Conservation (phyloP, 139 green algal genomes). For the Chlorella sp. region DNA sequence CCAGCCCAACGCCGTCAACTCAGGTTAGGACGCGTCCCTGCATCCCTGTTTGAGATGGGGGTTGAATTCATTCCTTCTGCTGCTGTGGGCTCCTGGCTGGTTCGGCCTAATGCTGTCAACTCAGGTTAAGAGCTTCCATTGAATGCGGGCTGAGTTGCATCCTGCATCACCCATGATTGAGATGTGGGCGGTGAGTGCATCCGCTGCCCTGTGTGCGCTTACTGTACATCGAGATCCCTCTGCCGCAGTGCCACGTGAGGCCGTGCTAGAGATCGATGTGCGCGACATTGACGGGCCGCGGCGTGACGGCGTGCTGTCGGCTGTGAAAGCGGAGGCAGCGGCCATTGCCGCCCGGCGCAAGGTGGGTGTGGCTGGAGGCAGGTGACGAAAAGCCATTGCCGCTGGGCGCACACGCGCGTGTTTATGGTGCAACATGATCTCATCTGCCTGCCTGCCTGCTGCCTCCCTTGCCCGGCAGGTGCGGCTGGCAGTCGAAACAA, state of each 20-base stretch:
- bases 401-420: no score
- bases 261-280: conserved; percentile 62
- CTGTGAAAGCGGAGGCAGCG: conserved; percentile 56
- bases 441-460: no score
- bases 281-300: conserved; percentile 86
- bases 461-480: neutral
- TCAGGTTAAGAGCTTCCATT: no score
- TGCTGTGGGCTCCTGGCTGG: conserved; percentile 68
- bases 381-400: no score
- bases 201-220: no score
- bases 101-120: conserved; percentile 92
- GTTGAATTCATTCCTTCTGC: neutral
- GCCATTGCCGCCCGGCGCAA: conserved; percentile 73
- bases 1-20: conserved; percentile 91
- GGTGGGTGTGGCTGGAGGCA: conserved; percentile 27
- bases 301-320: conserved; percentile 74
- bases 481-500: conserved; percentile 44
- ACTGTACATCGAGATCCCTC: no score
- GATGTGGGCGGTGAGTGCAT: no score
- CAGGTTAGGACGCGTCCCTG: no score
- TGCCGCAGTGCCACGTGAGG: conserved; percentile 29
- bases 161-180: no score
- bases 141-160: no score
- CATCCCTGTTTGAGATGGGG: no score
- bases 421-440: no score